phyloP scores from a whole-genome alignment of 108 stramenopile species.

The Nitzschia palea region DNA sequence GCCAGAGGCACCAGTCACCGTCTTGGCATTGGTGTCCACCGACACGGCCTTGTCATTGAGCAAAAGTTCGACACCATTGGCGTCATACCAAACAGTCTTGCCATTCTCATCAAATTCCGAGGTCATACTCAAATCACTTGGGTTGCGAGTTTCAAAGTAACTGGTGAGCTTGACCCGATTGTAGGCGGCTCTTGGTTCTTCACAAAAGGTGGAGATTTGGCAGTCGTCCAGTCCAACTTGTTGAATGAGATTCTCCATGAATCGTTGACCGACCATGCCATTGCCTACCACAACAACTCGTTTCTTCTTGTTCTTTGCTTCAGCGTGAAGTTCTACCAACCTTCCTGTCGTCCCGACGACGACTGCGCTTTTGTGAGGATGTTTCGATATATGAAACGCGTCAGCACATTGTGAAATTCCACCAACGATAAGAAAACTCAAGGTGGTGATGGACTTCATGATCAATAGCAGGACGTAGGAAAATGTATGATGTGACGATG shows the following conservation, averaged over 20 bases:
- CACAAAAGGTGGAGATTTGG: conserved; percentile 87
- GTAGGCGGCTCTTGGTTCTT: conserved; percentile 92
- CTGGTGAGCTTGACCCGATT: conserved; percentile 92
- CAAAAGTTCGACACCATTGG: conserved; percentile 79
- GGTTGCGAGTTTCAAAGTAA: conserved; percentile 90
- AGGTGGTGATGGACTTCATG: too few species aligned
- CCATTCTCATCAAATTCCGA: conserved; percentile 77
- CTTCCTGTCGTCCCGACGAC: too few species aligned
- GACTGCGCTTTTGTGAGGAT: too few species aligned
- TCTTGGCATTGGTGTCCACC: conserved; percentile 82
- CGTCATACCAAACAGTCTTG: conserved; percentile 83
- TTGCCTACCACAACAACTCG: conserved; percentile 88
- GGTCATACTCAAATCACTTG: conserved; percentile 81
- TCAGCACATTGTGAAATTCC: too few species aligned
- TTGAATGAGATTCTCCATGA: conserved; percentile 89
- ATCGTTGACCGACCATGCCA: conserved; percentile 94
- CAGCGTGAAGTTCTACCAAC: too few species aligned
- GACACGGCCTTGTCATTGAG: conserved; percentile 83
- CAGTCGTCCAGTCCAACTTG: conserved; percentile 53
- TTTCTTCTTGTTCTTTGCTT: conserved; percentile 51
- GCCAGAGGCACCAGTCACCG: conserved; percentile 73
- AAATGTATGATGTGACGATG: too few species aligned
- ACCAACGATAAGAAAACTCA: too few species aligned
- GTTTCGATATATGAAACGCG: too few species aligned
- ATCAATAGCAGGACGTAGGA: too few species aligned